Base-by-base conservation (phyloP, 106 monocot genomes). In the Xerophyta viscosa region DNA sequence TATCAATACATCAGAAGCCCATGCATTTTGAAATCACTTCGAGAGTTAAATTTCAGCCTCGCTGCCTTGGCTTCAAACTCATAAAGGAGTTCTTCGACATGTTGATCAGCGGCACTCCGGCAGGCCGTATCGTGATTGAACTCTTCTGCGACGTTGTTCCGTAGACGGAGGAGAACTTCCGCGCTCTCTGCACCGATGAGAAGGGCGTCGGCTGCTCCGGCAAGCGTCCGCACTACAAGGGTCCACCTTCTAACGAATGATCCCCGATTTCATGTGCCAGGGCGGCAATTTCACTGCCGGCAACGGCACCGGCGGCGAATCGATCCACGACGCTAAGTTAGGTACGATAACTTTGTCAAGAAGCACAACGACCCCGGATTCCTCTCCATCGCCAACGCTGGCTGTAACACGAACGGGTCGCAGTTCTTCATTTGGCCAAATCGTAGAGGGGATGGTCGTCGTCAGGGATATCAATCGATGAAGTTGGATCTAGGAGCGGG, bases 221-320 rank as follows among this genome's bases (percentile, higher is more conserved):
- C 52, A 91, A 81, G 90, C 76, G 62, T 18, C 90, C 81, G 51
- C 90, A 85, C 71, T 85, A 61, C 65, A 85, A 80, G 76, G 84
- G 84, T 75, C 79, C 0, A 20, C 56, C 53, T 91, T 91, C 71
- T 84, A 91, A 77, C 73, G 90, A 9, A 77, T 91, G 56, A 85
- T 91, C 66, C 90, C 90, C 10, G 41, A 46, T 4, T 91, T 91
- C 78, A 91, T 91, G 90, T 84, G 84, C 71, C 90, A 91, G 63
- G 84, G 90, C 30, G 90, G 90, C 26, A 84, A 91, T 69, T 85
- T 91, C 78, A 91, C 90, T 36, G 71, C 65, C 55, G 90, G 84
- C 0, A 78, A 91, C 65, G 90, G 90, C 51, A 91, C 84, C 46
- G 90, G 84, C 9, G 84, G 84, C 37, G 90, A 91, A 56, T 91